Evolutionary conservation across 202 grass and related monocot genomes (phyloP).

Genomic region (Thinopyrum obtusiflorum): DNA sequence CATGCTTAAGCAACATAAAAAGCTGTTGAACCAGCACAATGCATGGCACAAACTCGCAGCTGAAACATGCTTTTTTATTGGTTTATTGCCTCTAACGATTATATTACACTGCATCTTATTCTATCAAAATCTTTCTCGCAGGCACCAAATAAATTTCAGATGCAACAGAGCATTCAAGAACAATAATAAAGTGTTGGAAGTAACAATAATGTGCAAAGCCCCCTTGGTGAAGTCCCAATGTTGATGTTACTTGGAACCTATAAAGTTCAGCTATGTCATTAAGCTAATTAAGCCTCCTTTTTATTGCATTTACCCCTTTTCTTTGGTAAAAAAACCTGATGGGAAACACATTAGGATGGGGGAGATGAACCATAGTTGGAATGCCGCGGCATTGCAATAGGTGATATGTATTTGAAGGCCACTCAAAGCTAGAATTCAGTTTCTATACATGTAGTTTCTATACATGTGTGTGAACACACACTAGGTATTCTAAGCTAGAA

Average conservation of each 20-base stretch:
- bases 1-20: not conserved
- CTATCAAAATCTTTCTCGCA: not conserved
- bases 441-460: not conserved
- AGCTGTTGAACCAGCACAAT: not conserved
- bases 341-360: not conserved
- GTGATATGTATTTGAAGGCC: not conserved
- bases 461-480: no score
- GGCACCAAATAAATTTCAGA: not conserved
- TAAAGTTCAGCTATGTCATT: not conserved
- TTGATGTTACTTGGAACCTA: not conserved
- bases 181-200: not conserved
- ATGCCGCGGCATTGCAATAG: not conserved
- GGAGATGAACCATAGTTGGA: not conserved
- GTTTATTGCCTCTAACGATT: not conserved
- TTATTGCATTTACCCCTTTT: not conserved
- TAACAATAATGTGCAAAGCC: not conserved
- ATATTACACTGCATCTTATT: not conserved
- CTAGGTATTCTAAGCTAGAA: no score
- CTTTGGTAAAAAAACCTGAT: not conserved
- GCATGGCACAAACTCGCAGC: not conserved
- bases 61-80: not conserved
- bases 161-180: not conserved
- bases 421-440: not conserved
- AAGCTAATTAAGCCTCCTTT: not conserved
- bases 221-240: not conserved